These are phyloP conservation scores for Emergomyces pasteurianus DNA, from an alignment of 2,329 filamentous ascomycete genomes.

Conservation along the genomic window DNA sequence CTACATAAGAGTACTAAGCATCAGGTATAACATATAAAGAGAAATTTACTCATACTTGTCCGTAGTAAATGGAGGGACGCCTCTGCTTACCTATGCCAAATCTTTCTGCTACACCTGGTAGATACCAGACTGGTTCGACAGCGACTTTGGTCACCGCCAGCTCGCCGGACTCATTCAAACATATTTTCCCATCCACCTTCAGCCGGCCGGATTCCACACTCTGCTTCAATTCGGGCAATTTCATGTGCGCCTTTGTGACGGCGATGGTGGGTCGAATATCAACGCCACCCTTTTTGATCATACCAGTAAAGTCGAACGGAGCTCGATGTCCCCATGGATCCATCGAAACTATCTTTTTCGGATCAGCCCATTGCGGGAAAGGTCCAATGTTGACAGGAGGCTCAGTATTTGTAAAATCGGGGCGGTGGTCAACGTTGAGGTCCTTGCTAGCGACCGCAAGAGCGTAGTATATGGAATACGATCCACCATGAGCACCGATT, in stretches of 20 bases:
- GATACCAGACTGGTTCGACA: conserved; percentile 86
- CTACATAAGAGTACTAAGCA: conserved; percentile 28
- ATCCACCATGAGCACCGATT: conserved; percentile 68
- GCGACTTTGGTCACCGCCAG: conserved; percentile 92
- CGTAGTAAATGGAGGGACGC: not conserved
- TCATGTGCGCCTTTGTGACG: conserved; percentile 89
- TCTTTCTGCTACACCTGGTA: conserved; percentile 76
- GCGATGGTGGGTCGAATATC: conserved; percentile 83
- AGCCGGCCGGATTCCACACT: conserved; percentile 71
- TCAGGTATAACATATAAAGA: not conserved
- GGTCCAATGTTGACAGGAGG: conserved; percentile 82
- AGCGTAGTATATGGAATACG: conserved; percentile 92
- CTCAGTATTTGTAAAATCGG: conserved; percentile 74
- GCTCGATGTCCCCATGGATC: conserved; percentile 84
- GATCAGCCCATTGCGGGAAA: conserved; percentile 79
- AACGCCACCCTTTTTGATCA: conserved; percentile 65
- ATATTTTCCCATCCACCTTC: conserved; percentile 73
- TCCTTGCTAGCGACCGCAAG: conserved; percentile 86
- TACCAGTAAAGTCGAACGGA: conserved; percentile 70
- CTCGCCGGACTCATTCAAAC: conserved; percentile 74
- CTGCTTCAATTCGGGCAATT: conserved; percentile 84
- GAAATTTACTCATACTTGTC: not conserved
- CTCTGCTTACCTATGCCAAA: conserved; percentile 64
- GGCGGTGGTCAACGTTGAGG: conserved; percentile 67
- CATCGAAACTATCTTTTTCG: conserved; percentile 94